Percentiles rank a stretch among this genome's conserved stretches.
These are phyloP conservation scores for Penicillium brevicompactum DNA, from an alignment of 2,329 filamentous ascomycete species.

Conservation along the genomic window DNA sequence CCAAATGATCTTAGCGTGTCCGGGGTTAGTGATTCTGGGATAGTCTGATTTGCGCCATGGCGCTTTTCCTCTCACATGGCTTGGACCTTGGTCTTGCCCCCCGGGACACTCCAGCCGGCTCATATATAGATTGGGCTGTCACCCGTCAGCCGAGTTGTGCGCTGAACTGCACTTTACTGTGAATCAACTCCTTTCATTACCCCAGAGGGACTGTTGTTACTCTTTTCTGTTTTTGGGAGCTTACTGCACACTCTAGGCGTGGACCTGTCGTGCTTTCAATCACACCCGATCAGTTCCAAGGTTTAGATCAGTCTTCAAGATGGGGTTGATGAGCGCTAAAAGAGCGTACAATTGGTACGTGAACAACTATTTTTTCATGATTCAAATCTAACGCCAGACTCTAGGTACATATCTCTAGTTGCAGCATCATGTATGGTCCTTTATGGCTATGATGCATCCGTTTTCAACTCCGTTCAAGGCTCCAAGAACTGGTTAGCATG, in stretches of 20 bases:
- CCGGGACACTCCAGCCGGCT: constrained; percentile 2
- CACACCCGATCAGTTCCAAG: background rate
- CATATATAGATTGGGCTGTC: constrained; percentile 2
- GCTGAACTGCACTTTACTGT: background rate
- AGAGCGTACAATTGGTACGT: constrained; percentile 36
- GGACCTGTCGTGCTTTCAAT: background rate
- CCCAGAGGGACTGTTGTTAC: background rate
- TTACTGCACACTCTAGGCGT: background rate
- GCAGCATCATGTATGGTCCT: constrained; percentile 75
- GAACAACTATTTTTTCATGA: background rate
- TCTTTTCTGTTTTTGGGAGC: background rate
- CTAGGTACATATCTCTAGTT: constrained; percentile 67
- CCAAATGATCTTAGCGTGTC: constrained; percentile 22
- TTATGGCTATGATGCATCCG: constrained; percentile 73
- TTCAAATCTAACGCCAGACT: background rate
- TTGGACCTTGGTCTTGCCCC: constrained; percentile 3
- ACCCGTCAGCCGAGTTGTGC: background rate
- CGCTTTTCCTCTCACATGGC: constrained; percentile 9
- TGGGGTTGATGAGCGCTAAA: constrained; percentile 29
- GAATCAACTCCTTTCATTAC: background rate
- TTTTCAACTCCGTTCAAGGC: constrained; percentile 72
- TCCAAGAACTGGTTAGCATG: constrained; percentile 67
- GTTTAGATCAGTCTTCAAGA: constrained; percentile 10
- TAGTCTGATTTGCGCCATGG: constrained; percentile 18
- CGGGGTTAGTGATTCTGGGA: constrained; percentile 11